Base-by-base conservation (phyloP, 192 early-diverging fungal genomes). In the Geosiphon pyriformis region DNA sequence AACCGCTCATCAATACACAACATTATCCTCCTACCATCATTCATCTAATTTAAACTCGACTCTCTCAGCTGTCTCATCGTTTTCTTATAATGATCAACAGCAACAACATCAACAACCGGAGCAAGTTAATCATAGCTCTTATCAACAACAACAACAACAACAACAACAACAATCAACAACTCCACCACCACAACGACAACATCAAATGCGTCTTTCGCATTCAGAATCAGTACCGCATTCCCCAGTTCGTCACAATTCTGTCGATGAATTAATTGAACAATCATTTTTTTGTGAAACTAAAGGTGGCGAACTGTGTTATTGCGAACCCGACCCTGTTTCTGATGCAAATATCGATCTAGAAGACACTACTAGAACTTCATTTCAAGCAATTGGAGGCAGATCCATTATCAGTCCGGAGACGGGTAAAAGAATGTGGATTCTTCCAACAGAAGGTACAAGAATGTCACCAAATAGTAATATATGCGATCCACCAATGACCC, bases 261-360 rank as follows among this genome's bases (percentile, higher is more conserved):
- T 42, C 37, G 37, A 42, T 42, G 37, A 42, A 42, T 15, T 42
- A 10, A 6, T 42, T 15, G 37, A 15, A 29, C 12, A 55, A 12
- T 29, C 53, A 20, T 26, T 55, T 20, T 22, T 55, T 4, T 55
- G 53, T 23, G 53, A 55, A 2, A 11, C 12, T 29, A 55, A 55
- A 55, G 11, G 11, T 55, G 53, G 53, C 18, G 53, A 55, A 23
- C 53, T 55, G 1, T 55, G 53, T 55, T 55, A 55, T 23, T 55
- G 53, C 27, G 53, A 55, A 12, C 23, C 53, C 27, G 53, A 55
- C 20, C 27, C 53, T 55, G 53, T 55, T 12, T 26, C 53, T 2
- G 53, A 55, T 1, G 27, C 53, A 55, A 10, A 55, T 29, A 12
- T 42, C 53, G 2, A 27, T 55, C 53, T 55, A 20, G 27, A 55